Evolutionary conservation across 73 alveolate species (phyloP), one percentile per base, ranked within the genome.

Genomic region (Paramecium pentaurelia): DNA sequence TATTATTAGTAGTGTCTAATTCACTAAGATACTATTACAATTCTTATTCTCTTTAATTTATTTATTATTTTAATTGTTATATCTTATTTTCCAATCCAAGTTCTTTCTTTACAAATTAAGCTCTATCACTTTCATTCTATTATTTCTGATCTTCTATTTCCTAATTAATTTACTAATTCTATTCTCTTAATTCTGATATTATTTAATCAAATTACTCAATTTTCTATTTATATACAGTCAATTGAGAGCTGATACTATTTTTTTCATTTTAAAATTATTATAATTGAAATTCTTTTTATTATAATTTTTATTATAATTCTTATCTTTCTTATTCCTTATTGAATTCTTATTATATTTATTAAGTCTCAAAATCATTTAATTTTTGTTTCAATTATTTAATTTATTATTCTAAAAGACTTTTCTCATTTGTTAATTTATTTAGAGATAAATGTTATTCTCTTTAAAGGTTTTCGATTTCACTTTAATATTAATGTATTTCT

Each of bases 121-220:
- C 88, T 10, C 88, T 75, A 37, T 75, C 88, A 34, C 38, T 42
- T 37, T 75, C 88, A 75, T 42, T 75, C 18, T 75, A 22, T 38
- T 75, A 42, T 37, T 75, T 36, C 6, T 30, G 11, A 75, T 75
- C 88, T 10, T 75, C 88, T 37, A 75, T 42, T 36, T 75, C 68
- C 5, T 36, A 38, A 22, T 12, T 12, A 22, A 75, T 14, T 75
- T 75, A 38, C 8, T 30, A 75, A 42, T 36, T 42, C 11, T 75
- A 42, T 2, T 75, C 88, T n/a, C 60, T 75, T 42, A 38, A 75
- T 25, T 75, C 88, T 30, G 37, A 30, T 42, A 75, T 30, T 12
- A 30, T 38, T 18, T 9, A 22, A 36, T 75, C 68, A 16, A 37
- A 22, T 75, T 75, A 37, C 18, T 75, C 68, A 12, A 75, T 11